Conservation (phyloP, 2,329 filamentous ascomycete species). For the Sclerotinia nivalis region DNA sequence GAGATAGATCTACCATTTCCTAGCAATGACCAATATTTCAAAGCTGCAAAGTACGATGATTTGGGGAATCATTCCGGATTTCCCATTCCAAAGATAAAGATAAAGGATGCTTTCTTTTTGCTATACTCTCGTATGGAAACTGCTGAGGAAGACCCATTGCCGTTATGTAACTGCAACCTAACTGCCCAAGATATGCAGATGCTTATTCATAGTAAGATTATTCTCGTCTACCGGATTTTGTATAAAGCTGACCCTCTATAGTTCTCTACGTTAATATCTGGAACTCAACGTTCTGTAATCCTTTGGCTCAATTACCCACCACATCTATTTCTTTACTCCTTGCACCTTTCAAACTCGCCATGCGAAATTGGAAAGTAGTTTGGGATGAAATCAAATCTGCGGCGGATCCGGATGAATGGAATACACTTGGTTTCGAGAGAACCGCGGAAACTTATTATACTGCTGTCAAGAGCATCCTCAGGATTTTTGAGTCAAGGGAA, state of each 20-base stretch:
- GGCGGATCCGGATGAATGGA: conserved; percentile 33
- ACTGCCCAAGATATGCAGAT: conserved; percentile 40
- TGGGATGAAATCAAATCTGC: conserved; percentile 38
- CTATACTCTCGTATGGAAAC: conserved; percentile 32
- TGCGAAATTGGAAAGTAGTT: conserved; percentile 38
- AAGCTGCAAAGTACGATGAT: conserved; percentile 34
- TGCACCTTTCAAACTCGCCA: conserved; percentile 35
- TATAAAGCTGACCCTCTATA: conserved; percentile 13
- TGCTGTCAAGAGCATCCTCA: conserved; percentile 32
- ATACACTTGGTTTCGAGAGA: conserved; percentile 38
- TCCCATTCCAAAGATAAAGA: conserved; percentile 35
- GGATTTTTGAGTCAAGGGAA: conserved; percentile 33
- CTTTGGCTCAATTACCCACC: conserved; percentile 29
- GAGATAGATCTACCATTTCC: conserved; percentile 40
- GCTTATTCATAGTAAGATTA: conserved; percentile 37
- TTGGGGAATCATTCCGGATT: conserved; percentile 28
- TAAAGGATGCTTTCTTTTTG: conserved; percentile 37
- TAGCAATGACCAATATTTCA: conserved; percentile 37
- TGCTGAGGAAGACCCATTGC: conserved; percentile 28
- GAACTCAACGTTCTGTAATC: conserved; percentile 36
- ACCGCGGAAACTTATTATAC: conserved; percentile 39
- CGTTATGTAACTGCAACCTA: conserved; percentile 30
- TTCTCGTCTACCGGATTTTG: neutral
- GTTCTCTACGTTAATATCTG: conserved; percentile 40
- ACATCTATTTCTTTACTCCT: conserved; percentile 29